These are phyloP conservation scores for Triticum turgidum DNA, from an alignment of 176 grass and related monocot genomes.

Conservation along the genomic window DNA sequence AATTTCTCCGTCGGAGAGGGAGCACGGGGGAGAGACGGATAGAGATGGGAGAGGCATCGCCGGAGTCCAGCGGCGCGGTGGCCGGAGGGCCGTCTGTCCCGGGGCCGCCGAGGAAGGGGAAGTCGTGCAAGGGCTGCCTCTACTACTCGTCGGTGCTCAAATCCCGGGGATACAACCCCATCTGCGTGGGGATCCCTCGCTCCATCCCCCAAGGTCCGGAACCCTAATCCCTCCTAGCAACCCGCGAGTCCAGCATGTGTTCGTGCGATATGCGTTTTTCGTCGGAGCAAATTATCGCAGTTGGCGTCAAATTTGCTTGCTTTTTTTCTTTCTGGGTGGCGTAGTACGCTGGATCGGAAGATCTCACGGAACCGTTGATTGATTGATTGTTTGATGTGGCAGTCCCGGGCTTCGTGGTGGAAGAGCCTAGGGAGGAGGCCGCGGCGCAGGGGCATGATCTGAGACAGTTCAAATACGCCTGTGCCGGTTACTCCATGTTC, in stretches of 20 bases:
- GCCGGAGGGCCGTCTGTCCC: not conserved
- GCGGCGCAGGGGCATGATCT: constrained; percentile 50
- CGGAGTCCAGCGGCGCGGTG: constrained; percentile 42
- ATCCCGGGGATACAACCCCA: constrained; percentile 65
- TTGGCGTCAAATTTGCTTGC: not conserved
- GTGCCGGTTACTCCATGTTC: constrained; percentile 87
- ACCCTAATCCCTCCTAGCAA: constrained; percentile 12
- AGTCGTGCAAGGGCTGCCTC: constrained; percentile 93
- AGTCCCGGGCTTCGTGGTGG: constrained; percentile 69
- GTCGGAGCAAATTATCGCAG: not conserved
- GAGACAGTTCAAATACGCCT: constrained; percentile 73
- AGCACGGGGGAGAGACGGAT: not conserved
- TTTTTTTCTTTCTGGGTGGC: not conserved
- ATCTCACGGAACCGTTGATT: constrained; percentile 26
- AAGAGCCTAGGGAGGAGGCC: constrained; percentile 62
- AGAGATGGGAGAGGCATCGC: constrained; percentile 52
- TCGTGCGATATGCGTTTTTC: not conserved
- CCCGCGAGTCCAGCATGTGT: not conserved
- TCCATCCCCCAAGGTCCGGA: constrained; percentile 74
- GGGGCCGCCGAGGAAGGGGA: constrained; percentile 51
- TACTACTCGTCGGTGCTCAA: constrained; percentile 87
- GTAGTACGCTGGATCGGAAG: not conserved
- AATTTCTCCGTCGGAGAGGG: constrained; percentile 1
- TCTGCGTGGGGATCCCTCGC: constrained; percentile 82
- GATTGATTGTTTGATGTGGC: constrained; percentile 30